These are phyloP conservation scores for Fraxinus velutina DNA, from an alignment of 305 asterid genomes.

Conservation along the genomic window DNA sequence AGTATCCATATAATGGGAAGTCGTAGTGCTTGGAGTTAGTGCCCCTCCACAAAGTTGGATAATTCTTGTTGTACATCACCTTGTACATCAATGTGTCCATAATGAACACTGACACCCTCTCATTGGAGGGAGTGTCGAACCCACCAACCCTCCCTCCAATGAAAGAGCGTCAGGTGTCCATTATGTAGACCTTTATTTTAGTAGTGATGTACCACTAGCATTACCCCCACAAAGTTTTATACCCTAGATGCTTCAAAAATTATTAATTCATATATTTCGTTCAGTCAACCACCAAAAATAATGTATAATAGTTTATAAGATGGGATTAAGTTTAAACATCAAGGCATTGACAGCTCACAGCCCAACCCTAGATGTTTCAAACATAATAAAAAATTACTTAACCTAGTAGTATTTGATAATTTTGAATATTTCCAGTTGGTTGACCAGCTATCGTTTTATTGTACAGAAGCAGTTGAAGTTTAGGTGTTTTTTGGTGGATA, in stretches of 20 bases:
- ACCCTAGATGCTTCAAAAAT: background rate
- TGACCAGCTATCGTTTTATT: conserved; percentile 13
- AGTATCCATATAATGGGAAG: background rate
- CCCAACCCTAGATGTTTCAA: background rate
- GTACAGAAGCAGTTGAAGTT: background rate
- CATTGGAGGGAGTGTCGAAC: too few species aligned
- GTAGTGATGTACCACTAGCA: too few species aligned
- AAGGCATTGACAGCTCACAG: background rate
- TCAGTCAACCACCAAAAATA: background rate
- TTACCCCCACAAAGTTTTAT: too few species aligned
- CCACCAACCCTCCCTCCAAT: too few species aligned
- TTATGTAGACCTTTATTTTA: too few species aligned
- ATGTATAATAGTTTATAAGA: background rate
- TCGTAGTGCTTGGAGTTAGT: too few species aligned
- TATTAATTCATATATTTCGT: background rate
- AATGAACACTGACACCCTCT: too few species aligned
- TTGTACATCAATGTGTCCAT: too few species aligned
- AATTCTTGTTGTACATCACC: too few species aligned
- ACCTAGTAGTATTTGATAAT: background rate
- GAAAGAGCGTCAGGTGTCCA: too few species aligned
- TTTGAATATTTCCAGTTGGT: conserved; percentile 2
- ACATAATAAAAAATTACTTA: background rate
- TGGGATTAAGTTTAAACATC: background rate
- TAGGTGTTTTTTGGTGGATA: background rate
- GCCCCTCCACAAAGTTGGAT: background rate